Evolutionary conservation across 2,329 filamentous ascomycete genomes (phyloP), one percentile per base, ranked within the genome.

Genomic region (Microcyclospora tardicrescens): DNA sequence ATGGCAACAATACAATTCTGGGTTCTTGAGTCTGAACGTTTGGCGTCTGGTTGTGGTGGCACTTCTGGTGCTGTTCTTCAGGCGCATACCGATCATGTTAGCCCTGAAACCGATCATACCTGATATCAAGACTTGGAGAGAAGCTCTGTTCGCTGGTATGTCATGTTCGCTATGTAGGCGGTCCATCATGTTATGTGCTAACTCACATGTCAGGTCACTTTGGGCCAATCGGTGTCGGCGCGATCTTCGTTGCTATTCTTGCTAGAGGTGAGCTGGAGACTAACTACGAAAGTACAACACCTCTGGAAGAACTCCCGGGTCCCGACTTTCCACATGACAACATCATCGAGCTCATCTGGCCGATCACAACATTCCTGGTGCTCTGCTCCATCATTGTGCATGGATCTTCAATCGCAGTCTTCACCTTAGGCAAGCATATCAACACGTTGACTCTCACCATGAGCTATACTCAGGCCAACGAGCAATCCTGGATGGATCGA

Each of bases 101-200:
- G 62, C 75, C 0, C 66, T 96, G 40, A 96, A 96, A 57, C 89
- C 91, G 0, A 46, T 95, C 5, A 96, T 98, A 60, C 89, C 91
- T 0, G 91, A 98, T 55, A 79, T 98, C 52, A 96, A 95, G 63
- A 96, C 89, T 0, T 98, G 91, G 89, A 80, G 91, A 52, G 91
- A 98, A 59, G 89, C 91, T 5, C 68, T 95, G 1, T 98, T 98
- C 57, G 91, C 91, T 12, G 91, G 19, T 24, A 24, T 24, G 19
- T 24, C n/a, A n/a, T 24, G 19, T 24, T 24, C 19, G 19, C 19
- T 4, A 24, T 24, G 19, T 8, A 8, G 4, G 19, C 8, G 19
- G 19, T 24, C 19, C 19, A 24, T 8, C 8, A 24, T 8, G 4
- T 8, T 4, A 24, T 24, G 8, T 24, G 19, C 19, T 24, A 24